phyloP scores from a whole-genome alignment of 305 asterid genomes.

The Rubia tinctorum region DNA sequence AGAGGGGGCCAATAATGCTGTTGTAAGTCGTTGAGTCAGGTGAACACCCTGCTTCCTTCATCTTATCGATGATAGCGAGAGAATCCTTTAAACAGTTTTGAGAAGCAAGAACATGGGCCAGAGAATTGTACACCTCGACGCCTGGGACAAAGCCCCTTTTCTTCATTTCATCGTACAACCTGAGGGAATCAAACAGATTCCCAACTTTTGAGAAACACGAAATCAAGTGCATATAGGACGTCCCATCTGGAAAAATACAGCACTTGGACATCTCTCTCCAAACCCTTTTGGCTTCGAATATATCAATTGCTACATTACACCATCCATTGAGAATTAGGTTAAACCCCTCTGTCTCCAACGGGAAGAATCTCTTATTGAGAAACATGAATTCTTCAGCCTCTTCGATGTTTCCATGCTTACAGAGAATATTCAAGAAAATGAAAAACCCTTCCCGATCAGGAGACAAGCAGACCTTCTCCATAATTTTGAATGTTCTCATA shows the following conservation, averaged over 20 bases:
- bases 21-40: constrained; percentile 60
- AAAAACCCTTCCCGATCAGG: constrained; percentile 64
- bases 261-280: constrained; percentile 95
- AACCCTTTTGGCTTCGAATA: constrained; percentile 77
- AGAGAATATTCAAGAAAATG: constrained; percentile 61
- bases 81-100: constrained; percentile 81
- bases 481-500: constrained; percentile 59
- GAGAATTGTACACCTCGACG: constrained; percentile 62
- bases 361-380: constrained; percentile 74
- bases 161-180: constrained; percentile 90
- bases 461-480: constrained; percentile 72
- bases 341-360: constrained; percentile 69
- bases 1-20: constrained; percentile 67
- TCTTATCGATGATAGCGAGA: constrained; percentile 50
- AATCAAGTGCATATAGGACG: constrained; percentile 69
- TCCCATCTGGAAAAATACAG: constrained; percentile 66
- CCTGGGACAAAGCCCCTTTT: constrained; percentile 75
- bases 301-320: constrained; percentile 67
- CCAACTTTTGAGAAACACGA: constrained; percentile 71
- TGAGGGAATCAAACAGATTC: constrained; percentile 72
- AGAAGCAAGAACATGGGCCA: constrained; percentile 53
- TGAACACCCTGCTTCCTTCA: constrained; percentile 52
- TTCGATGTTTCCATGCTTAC: constrained; percentile 82
- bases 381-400: constrained; percentile 92
- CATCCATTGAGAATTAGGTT: constrained; percentile 86